Conservation (phyloP, 2,329 filamentous ascomycete species). For the Cryphonectria japonica region DNA sequence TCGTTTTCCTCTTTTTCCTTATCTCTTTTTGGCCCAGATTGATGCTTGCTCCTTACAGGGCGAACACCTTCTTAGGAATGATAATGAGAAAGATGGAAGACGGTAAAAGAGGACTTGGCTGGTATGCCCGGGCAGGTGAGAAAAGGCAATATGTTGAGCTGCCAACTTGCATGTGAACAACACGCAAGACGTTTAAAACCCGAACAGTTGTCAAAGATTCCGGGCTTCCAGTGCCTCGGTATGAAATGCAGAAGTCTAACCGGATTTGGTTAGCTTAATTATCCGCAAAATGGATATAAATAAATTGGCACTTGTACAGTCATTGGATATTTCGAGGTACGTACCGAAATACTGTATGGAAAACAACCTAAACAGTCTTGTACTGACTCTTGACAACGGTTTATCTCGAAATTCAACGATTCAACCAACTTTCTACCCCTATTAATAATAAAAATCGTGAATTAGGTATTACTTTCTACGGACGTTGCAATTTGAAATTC, state of each 20-base stretch:
- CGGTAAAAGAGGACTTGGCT: background rate
- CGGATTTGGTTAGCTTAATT: background rate
- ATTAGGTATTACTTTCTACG: background rate
- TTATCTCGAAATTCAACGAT: background rate
- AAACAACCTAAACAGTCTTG: background rate
- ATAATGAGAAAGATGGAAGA: too few species aligned
- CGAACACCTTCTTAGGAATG: background rate
- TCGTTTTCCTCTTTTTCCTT: too few species aligned
- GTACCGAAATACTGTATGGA: background rate
- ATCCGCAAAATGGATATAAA: background rate
- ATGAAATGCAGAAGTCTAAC: background rate
- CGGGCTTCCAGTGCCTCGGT: constrained; percentile 5
- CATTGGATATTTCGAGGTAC: background rate
- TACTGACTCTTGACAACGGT: background rate
- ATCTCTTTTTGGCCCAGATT: background rate
- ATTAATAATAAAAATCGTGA: background rate
- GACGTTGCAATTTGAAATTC: background rate
- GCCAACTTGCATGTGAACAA: background rate
- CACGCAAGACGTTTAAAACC: background rate
- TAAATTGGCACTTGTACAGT: background rate
- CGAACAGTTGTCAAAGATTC: constrained; percentile 5
- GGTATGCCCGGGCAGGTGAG: background rate
- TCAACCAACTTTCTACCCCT: background rate
- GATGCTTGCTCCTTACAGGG: background rate
- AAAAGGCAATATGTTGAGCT: background rate